Conservation (phyloP, 129 eudicot genomes). For the Ambrosia artemisiifolia region DNA sequence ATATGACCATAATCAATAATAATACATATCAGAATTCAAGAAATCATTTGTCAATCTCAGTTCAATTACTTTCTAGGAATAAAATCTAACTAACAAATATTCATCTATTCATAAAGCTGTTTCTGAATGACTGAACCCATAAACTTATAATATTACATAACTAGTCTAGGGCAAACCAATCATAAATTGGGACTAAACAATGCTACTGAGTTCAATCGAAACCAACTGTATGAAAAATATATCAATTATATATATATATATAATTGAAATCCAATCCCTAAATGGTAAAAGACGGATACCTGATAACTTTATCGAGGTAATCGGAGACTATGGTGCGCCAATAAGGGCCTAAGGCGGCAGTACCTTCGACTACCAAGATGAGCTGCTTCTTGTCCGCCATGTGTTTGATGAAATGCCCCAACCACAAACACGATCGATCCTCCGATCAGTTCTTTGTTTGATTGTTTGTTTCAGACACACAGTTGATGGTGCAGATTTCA, state of each 20-base stretch:
- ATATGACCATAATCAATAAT: not conserved
- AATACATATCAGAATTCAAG: not conserved
- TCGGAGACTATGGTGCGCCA: constrained; percentile 75
- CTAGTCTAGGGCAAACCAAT: not conserved
- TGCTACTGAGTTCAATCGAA: not conserved
- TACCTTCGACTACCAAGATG: constrained; percentile 87
- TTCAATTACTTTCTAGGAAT: not conserved
- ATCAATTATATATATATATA: not conserved
- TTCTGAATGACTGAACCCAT: not conserved
- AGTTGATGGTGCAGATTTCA: constrained; percentile 4
- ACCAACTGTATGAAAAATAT: not conserved
- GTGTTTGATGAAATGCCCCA: constrained; percentile 12
- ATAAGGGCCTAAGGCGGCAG: constrained; percentile 83
- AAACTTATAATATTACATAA: not conserved
- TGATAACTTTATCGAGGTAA: constrained; percentile 75
- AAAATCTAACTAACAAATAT: not conserved
- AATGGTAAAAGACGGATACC: constrained; percentile 33
- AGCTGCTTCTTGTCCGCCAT: constrained; percentile 72
- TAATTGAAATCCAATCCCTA: not conserved
- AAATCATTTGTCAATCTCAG: not conserved
- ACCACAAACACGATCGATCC: not conserved
- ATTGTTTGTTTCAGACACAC: not conserved
- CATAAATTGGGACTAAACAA: not conserved
- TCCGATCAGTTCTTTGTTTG: not conserved
- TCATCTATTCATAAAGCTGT: too few relatives aligned